phyloP scores from a whole-genome alignment of 306 rosid species.

The Castanopsis chinensis region DNA sequence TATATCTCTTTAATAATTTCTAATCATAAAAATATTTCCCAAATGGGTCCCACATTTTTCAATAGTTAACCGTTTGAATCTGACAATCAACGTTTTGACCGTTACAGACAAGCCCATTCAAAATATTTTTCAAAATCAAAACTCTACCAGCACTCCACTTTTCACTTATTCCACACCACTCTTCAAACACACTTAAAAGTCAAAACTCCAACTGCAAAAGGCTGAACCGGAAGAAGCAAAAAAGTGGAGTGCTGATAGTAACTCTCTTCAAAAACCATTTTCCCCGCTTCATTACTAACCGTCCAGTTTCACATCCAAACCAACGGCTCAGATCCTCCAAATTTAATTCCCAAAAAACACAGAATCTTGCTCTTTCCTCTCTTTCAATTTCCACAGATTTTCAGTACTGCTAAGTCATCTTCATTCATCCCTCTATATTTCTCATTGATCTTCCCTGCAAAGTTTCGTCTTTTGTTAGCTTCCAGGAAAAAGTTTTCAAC shows the following conservation, averaged over 20 bases:
- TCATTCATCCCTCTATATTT: not conserved
- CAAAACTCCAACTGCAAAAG: not conserved
- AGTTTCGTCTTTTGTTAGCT: not conserved
- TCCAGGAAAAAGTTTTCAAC: constrained; percentile 1
- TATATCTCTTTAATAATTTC: constrained; percentile 22
- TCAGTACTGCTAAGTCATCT: not conserved
- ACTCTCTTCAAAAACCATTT: constrained; percentile 18
- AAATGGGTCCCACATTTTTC: constrained; percentile 29
- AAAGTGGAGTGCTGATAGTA: constrained; percentile 23
- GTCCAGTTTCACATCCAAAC: constrained; percentile 29
- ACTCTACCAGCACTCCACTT: constrained; percentile 3
- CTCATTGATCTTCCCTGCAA: not conserved
- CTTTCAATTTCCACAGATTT: constrained; percentile 13
- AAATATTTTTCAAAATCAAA: constrained; percentile 13
- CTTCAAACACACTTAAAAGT: not conserved
- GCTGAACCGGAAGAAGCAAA: constrained; percentile 15
- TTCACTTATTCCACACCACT: constrained; percentile 34
- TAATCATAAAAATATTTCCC: not conserved
- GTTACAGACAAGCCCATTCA: constrained; percentile 41
- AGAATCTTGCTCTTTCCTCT: constrained; percentile 11
- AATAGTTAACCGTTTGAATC: constrained; percentile 31
- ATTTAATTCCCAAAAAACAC: constrained; percentile 26
- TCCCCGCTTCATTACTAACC: constrained; percentile 22
- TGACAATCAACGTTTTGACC: constrained; percentile 56
- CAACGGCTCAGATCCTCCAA: constrained; percentile 37